Percentiles rank a stretch among this genome's conserved stretches.
phyloP scores from a whole-genome alignment of 106 monocot genomes.

The Acanthochlamys bracteata region DNA sequence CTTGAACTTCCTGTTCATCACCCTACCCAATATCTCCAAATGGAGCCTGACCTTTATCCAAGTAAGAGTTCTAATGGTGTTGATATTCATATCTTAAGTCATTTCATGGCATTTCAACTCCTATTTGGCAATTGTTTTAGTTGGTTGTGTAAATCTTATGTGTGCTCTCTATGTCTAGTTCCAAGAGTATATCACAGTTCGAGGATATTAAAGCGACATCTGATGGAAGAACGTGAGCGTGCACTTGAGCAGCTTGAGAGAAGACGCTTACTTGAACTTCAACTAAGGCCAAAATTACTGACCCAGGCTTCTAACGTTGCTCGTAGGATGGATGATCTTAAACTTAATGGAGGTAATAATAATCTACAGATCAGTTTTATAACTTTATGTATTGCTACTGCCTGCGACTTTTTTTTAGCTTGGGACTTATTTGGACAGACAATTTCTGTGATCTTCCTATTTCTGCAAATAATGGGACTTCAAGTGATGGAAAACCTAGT shows the following conservation, averaged over 20 bases:
- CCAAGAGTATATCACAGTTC: constrained; percentile 11
- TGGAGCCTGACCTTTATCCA: constrained; percentile 17
- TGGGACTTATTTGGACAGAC: constrained; percentile 2
- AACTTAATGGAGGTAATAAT: constrained; percentile 16
- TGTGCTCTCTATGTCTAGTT: constrained; percentile 10
- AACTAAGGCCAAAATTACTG: constrained; percentile 15
- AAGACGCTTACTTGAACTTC: constrained; percentile 27
- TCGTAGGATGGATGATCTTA: constrained; percentile 16
- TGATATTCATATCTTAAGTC: not conserved
- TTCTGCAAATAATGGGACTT: not conserved
- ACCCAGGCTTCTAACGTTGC: constrained; percentile 1
- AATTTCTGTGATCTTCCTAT: not conserved
- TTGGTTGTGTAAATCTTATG: not conserved
- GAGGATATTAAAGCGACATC: constrained; percentile 14
- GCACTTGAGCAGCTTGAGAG: constrained; percentile 33
- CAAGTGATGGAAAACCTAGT: not conserved
- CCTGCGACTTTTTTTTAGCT: not conserved
- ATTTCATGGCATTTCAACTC: not conserved
- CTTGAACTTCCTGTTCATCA: constrained; percentile 11
- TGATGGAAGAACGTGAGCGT: constrained; percentile 29
- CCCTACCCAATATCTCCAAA: constrained; percentile 21
- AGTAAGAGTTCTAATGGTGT: constrained; percentile 8
- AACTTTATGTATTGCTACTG: not conserved
- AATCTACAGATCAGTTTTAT: not conserved
- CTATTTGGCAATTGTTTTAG: not conserved